Base-by-base conservation (phyloP, 2,329 filamentous ascomycete genomes). In the Sporothrix inflata region DNA sequence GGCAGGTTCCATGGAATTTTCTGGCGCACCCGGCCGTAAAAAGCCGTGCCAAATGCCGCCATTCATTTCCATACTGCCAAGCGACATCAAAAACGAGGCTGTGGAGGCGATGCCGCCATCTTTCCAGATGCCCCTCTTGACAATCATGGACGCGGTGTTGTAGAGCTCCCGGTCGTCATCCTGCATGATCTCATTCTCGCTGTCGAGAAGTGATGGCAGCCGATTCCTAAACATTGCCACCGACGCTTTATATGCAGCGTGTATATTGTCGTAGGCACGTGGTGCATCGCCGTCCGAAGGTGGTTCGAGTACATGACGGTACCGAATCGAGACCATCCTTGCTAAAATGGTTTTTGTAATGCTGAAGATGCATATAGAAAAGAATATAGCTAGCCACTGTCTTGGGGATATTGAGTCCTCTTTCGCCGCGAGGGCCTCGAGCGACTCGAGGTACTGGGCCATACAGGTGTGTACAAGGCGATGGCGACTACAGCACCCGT, bases 351-450 rank as follows among this genome's bases (percentile, higher is more conserved):
- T 86, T 66, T 84, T 84, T 24, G 85, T 82, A 38, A 87, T 81
- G 76, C 86, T 89, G 76, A 89, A 88, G n/a, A 89, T 85, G 77
- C 87, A 88, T 21, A 89, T 78, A 14, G 87, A 85, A 67, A 87
- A 80, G 73, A 89, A 87, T 4, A 84, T 77, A 1, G 87, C 85
- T 19, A 88, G 77, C 84, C 86, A 88, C 71, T 81, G 81, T 74
- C 82, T 83, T 9, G 82, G 79, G 30, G 81, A 81, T 27, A 83
- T 77, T 5, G 79, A 78, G n/a, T 79, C 78, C 42, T 79, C 79
- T 30, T 81, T 80, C 71, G 83, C 78, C 1, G 84, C 82, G 21
- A 81, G 81, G 4, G 79, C 79, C 74, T 89, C 87, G 69, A 89
- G 85, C 0, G 85, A 83, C 73, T 85, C 84, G 27, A 89, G 78